Evolutionary conservation across 2,329 filamentous ascomycete genomes (phyloP).

Genomic region (Arthrobotrys entomopaga): DNA sequence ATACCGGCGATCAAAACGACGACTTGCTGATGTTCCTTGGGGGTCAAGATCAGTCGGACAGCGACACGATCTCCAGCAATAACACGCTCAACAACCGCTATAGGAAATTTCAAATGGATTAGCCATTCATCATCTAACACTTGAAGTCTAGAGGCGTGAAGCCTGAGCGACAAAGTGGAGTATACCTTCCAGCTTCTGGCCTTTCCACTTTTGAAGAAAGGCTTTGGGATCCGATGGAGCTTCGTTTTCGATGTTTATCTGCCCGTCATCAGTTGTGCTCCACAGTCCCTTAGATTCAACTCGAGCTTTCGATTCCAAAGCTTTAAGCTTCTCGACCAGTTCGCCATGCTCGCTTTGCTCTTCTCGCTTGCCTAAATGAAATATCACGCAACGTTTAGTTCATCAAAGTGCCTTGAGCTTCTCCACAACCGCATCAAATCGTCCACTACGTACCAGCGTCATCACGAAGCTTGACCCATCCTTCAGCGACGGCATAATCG

Average conservation of each 20-base stretch:
- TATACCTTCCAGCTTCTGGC: constrained; percentile 78
- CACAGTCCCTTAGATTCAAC: constrained; percentile 83
- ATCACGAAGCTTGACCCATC: constrained; percentile 92
- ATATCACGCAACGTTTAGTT: constrained; percentile 21
- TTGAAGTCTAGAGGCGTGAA: neutral
- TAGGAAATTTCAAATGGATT: neutral
- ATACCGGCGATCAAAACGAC: constrained; percentile 90
- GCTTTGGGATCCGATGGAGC: constrained; percentile 74
- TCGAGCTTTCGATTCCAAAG: constrained; percentile 80
- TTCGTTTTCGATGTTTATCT: constrained; percentile 83
- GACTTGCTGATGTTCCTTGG: constrained; percentile 86
- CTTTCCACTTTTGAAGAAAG: constrained; percentile 85
- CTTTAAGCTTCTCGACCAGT: constrained; percentile 80
- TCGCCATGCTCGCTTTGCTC: constrained; percentile 80
- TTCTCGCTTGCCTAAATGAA: constrained; percentile 64
- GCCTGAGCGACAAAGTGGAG: too few relatives aligned
- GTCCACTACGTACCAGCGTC: constrained; percentile 72
- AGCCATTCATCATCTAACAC: neutral
- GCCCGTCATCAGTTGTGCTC: constrained; percentile 71
- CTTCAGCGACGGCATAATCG: constrained; percentile 83
- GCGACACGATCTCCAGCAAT: constrained; percentile 90
- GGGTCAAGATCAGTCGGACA: constrained; percentile 79
- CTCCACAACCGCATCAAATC: neutral
- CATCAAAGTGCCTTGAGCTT: too few relatives aligned
- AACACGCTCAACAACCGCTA: constrained; percentile 82